These are phyloP conservation scores for Colletotrichum graminicola DNA, from an alignment of 2,329 filamentous ascomycete species.

Conservation along the genomic window DNA sequence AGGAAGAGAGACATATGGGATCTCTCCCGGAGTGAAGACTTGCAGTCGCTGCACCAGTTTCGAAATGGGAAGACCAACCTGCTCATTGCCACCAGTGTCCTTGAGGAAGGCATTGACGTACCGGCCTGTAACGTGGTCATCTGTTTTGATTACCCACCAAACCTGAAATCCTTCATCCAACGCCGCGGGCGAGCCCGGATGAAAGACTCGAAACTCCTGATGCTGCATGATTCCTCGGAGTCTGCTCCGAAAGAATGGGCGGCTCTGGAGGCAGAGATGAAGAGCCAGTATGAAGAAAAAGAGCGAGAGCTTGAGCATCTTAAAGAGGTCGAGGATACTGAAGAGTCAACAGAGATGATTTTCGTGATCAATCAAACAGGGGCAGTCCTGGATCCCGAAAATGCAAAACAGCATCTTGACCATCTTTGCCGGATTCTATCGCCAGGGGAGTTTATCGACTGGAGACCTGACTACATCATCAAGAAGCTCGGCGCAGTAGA, in stretches of 20 bases:
- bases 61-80: conserved; percentile 67
- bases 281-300: conserved; percentile 75
- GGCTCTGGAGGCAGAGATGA: conserved; percentile 79
- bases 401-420: conserved; percentile 80
- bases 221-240: conserved; percentile 55
- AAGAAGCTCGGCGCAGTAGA: conserved; percentile 51
- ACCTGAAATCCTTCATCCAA: conserved; percentile 70
- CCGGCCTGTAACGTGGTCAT: conserved; percentile 73
- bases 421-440: conserved; percentile 81
- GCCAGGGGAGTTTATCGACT: conserved; percentile 70
- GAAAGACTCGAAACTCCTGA: conserved; percentile 62
- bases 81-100: conserved; percentile 72
- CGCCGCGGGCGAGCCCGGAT: conserved; percentile 66
- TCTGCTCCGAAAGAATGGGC: conserved; percentile 66
- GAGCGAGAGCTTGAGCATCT: conserved; percentile 62
- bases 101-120: conserved; percentile 78
- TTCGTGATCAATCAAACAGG: conserved; percentile 60
- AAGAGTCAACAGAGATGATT: conserved; percentile 45
- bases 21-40: conserved; percentile 49
- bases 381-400: conserved; percentile 78
- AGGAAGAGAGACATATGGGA: conserved; percentile 58
- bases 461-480: conserved; percentile 76
- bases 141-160: conserved; percentile 65
- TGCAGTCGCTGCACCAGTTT: conserved; percentile 60
- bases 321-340: conserved; percentile 60